These are phyloP conservation scores for Sporothrix phasma DNA, from an alignment of 2,329 filamentous ascomycete species.

Conservation along the genomic window DNA sequence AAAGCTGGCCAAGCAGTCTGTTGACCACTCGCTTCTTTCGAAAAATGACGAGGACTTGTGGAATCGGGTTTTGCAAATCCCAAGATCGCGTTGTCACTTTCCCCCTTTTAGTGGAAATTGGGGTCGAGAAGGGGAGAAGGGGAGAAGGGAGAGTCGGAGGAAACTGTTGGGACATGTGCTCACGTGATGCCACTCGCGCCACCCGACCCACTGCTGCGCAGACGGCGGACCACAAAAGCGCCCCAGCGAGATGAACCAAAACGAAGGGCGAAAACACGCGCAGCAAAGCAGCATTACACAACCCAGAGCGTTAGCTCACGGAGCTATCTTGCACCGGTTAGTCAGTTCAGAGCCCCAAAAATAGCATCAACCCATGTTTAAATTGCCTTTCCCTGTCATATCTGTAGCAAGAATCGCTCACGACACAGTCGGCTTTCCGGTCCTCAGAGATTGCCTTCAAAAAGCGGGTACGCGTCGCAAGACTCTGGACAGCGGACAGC, in stretches of 20 bases:
- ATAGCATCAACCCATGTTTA: neutral
- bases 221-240: neutral
- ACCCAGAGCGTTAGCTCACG: neutral
- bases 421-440: neutral
- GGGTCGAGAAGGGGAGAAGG: too few relatives aligned
- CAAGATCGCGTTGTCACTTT: neutral
- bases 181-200: slow-evolving; percentile 11
- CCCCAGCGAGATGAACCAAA: slow-evolving; percentile 6
- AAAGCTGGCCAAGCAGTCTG: too few relatives aligned
- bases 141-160: neutral
- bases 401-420: neutral
- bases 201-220: slow-evolving; percentile 8
- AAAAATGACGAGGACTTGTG: too few relatives aligned
- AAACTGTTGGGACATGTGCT: slow-evolving; percentile 4
- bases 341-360: neutral
- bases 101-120: slow-evolving; percentile 6
- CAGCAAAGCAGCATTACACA: neutral
- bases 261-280: neutral
- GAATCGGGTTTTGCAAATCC: neutral
- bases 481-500: neutral
- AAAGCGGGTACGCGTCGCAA: neutral
- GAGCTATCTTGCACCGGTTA: neutral
- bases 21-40: too few relatives aligned
- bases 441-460: neutral
- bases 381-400: neutral